A percentile compares a stretch with the other conserved stretches of the same genome.
phyloP scores from a whole-genome alignment of 1,284 basidiomycete species.

The Moesziomyces antarcticus region DNA sequence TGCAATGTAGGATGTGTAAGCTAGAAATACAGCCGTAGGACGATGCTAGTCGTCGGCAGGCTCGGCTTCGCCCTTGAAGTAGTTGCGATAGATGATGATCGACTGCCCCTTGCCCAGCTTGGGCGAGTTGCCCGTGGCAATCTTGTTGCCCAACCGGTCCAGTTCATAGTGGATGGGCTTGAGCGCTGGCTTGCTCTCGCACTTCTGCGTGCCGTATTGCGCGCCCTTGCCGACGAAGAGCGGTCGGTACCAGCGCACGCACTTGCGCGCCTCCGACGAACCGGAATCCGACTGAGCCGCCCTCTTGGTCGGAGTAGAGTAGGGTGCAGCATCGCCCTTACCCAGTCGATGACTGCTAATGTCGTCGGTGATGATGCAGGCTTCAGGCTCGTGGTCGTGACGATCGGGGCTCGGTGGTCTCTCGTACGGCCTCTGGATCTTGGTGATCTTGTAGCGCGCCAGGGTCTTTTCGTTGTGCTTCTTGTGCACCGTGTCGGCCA shows the following conservation, averaged over 20 bases:
- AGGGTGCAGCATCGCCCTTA: conserved; percentile 36
- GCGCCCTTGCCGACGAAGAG: conserved; percentile 41
- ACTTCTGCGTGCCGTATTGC: conserved; percentile 23
- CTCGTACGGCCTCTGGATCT: conserved; percentile 42
- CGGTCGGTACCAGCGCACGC: conserved; percentile 44
- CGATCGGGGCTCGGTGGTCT: conserved; percentile 44
- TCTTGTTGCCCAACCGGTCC: conserved; percentile 42
- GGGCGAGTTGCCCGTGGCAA: conserved; percentile 33
- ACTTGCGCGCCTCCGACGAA: conserved; percentile 11
- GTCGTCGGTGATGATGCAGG: conserved; percentile 42
- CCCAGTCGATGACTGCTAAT: conserved; percentile 33
- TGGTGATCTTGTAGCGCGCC: conserved; percentile 46
- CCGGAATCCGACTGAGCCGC: not conserved
- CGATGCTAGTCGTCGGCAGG: conserved; percentile 33
- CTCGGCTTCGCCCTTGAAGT: conserved; percentile 44
- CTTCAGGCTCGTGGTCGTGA: conserved; percentile 46
- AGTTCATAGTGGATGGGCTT: conserved; percentile 39
- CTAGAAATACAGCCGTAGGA: not conserved
- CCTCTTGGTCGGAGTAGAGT: conserved; percentile 27
- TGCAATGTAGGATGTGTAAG: not conserved
- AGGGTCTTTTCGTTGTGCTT: conserved; percentile 48
- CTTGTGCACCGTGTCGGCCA: conserved; percentile 48
- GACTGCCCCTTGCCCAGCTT: conserved; percentile 42
- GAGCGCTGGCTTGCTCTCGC: conserved; percentile 25
- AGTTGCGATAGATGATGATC: conserved; percentile 44